phyloP scores from a whole-genome alignment of 192 early-diverging fungal genomes.

The Backusella tuberculispora region DNA sequence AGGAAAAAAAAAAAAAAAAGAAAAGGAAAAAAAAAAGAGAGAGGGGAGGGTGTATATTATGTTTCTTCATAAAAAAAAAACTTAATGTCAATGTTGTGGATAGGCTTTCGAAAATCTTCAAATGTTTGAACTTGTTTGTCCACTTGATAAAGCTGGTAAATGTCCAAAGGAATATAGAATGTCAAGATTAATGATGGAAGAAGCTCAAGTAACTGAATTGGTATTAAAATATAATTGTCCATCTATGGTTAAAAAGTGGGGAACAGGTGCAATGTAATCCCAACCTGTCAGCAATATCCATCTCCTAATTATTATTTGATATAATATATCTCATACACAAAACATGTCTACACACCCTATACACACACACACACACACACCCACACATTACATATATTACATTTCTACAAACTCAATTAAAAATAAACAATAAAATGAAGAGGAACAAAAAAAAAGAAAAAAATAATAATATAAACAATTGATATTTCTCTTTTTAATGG shows the following conservation, averaged over 20 bases:
- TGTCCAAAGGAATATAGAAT: slow-evolving; percentile 88
- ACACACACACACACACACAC: too few relatives aligned
- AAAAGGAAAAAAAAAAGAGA: too few relatives aligned
- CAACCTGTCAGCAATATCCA: neutral
- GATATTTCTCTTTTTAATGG: slow-evolving; percentile 1
- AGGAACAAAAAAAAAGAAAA: neutral
- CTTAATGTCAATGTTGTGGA: neutral
- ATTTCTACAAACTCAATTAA: too few relatives aligned
- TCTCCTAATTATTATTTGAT: too few relatives aligned
- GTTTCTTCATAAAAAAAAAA: neutral
- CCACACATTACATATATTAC: too few relatives aligned
- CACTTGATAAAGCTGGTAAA: slow-evolving; percentile 53
- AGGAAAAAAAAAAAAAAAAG: too few relatives aligned
- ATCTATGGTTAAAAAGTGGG: slow-evolving; percentile 66
- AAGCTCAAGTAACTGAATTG: slow-evolving; percentile 64
- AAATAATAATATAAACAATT: slow-evolving; percentile 10
- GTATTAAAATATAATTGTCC: slow-evolving; percentile 69
- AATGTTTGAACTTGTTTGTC: slow-evolving; percentile 69
- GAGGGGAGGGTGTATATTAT: too few relatives aligned
- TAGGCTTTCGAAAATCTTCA: slow-evolving; percentile 83
- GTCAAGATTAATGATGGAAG: slow-evolving; percentile 80
- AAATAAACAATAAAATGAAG: too few relatives aligned
- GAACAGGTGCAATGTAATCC: slow-evolving; percentile 27
- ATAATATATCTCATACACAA: too few relatives aligned
- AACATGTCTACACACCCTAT: too few relatives aligned